These are phyloP conservation scores for Candida orba DNA, from an alignment of 805 yeast genomes.

Conservation along the genomic window DNA sequence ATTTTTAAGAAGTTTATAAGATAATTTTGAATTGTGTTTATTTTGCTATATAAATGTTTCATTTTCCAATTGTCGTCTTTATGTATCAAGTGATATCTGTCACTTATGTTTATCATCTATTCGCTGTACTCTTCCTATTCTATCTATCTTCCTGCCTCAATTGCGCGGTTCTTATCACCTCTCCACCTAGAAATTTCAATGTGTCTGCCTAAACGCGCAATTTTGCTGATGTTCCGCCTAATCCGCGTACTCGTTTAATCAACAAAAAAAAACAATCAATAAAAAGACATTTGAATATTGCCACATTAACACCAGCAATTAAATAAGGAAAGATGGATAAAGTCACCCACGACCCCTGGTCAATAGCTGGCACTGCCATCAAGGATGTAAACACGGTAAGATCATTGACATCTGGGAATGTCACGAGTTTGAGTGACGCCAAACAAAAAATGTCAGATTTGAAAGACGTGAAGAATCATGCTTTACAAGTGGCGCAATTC, in stretches of 20 bases:
- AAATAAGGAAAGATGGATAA: neutral
- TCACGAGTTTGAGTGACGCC: neutral
- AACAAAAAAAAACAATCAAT: too few species aligned
- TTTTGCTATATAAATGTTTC: neutral
- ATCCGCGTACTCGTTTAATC: neutral
- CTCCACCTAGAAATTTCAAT: neutral
- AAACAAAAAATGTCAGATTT: neutral
- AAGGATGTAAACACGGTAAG: neutral
- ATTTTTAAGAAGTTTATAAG: constrained; percentile 1
- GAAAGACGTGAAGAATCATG: neutral
- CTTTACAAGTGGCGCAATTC: neutral
- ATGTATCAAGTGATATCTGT: too few species aligned
- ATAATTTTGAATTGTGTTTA: neutral
- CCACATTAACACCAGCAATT: neutral
- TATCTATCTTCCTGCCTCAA: too few species aligned
- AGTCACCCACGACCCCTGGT: neutral
- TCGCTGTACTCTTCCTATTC: too few species aligned
- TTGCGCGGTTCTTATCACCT: too few species aligned
- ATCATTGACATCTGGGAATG: neutral
- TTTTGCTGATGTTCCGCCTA: neutral
- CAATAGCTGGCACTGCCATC: neutral
- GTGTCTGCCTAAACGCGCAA: neutral
- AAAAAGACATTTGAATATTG: too few species aligned
- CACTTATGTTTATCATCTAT: too few species aligned
- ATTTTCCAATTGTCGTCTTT: too few species aligned